These are phyloP conservation scores for Tricholoma hemisulphureum DNA, from an alignment of 768 basidiomycete genomes.

Conservation along the genomic window DNA sequence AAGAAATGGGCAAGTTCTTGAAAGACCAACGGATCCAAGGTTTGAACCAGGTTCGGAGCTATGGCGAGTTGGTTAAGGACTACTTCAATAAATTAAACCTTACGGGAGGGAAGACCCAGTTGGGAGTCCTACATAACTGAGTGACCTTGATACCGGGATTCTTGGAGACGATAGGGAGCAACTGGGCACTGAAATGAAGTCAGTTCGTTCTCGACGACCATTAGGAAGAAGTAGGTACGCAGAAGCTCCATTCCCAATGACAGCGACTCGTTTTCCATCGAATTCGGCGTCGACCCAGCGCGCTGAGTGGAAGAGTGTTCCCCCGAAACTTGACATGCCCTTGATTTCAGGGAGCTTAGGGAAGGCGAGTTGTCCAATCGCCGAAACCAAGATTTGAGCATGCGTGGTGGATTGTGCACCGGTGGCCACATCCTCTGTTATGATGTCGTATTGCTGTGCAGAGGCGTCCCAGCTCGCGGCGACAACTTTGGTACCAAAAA, in stretches of 20 bases:
- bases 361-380: conserved; percentile 46
- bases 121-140: conserved; percentile 50
- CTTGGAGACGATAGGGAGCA: conserved; percentile 43
- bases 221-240: conserved; percentile 37
- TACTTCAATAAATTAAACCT: conserved; percentile 5
- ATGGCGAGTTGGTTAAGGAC: not conserved
- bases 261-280: conserved; percentile 47
- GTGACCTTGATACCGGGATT: conserved; percentile 40
- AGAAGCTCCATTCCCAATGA: conserved; percentile 59
- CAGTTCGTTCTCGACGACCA: not conserved
- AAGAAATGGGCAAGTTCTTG: conserved; percentile 8
- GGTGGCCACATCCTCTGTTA: conserved; percentile 31
- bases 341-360: conserved; percentile 38
- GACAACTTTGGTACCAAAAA: conserved; percentile 43
- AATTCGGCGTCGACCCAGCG: conserved; percentile 46
- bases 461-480: conserved; percentile 44
- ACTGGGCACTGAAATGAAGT: conserved; percentile 43
- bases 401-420: conserved; percentile 27
- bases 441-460: conserved; percentile 37
- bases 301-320: conserved; percentile 52
- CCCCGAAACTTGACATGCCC: conserved; percentile 42
- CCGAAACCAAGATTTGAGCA: conserved; percentile 52
- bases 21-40: conserved; percentile 9
- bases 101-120: conserved; percentile 49
- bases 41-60: not conserved